phyloP scores from a whole-genome alignment of 345 rosid species.

The Streptanthus diversifolius region DNA sequence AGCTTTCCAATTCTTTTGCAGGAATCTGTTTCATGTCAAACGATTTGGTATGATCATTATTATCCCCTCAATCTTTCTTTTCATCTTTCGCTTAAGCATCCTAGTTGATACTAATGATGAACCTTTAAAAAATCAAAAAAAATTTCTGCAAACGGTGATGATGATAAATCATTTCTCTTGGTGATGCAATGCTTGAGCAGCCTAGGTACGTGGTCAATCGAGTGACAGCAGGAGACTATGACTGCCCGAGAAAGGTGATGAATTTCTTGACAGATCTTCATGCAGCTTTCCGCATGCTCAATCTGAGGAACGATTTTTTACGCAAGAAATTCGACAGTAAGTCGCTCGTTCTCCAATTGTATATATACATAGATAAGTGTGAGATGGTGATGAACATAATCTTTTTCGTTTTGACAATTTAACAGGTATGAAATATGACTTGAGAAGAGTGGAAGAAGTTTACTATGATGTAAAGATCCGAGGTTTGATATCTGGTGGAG shows the following conservation, averaged over 20 bases:
- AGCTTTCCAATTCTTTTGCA: slow-evolving; percentile 33
- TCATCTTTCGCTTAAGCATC: neutral
- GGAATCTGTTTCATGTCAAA: slow-evolving; percentile 94
- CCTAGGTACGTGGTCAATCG: slow-evolving; percentile 90
- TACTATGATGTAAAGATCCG: slow-evolving; percentile 87
- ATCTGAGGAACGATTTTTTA: slow-evolving; percentile 89
- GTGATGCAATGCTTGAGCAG: slow-evolving; percentile 41
- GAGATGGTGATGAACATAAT: neutral
- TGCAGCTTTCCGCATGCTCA: slow-evolving; percentile 88
- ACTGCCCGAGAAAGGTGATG: slow-evolving; percentile 85
- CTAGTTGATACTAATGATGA: no score
- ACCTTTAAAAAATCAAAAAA: no score
- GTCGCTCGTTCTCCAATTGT: neutral
- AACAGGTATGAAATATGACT: slow-evolving; percentile 85
- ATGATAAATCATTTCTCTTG: neutral
- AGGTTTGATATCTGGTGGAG: slow-evolving; percentile 50
- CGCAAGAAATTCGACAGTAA: slow-evolving; percentile 96
- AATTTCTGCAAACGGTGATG: neutral
- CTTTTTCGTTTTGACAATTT: neutral
- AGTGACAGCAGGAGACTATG: slow-evolving; percentile 88
- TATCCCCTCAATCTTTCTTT: neutral
- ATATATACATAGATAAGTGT: neutral
- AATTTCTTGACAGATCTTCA: slow-evolving; percentile 84
- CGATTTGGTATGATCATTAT: slow-evolving; percentile 66
- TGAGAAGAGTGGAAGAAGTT: slow-evolving; percentile 82